phyloP scores from a whole-genome alignment of 345 rosid species.

The Brassica juncea region DNA sequence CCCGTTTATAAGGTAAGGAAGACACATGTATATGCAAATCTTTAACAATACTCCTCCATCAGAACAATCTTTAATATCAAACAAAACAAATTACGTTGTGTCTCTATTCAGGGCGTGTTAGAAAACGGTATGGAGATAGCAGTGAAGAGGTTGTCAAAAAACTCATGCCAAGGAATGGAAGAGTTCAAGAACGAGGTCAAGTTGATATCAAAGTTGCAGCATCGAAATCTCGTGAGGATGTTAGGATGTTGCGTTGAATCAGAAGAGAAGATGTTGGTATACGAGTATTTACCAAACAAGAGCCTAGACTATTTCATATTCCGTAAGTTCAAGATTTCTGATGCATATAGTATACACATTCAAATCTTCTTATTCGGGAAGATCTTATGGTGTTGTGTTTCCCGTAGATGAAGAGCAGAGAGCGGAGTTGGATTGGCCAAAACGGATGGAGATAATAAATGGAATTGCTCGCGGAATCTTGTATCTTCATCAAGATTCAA shows the following conservation, averaged over 20 bases:
- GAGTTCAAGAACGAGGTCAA: constrained; percentile 54
- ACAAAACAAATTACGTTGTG: background rate
- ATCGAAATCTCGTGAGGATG: constrained; percentile 67
- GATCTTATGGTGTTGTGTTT: background rate
- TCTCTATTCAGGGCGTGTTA: constrained; percentile 47
- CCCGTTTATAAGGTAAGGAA: constrained; percentile 64
- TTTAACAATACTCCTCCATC: background rate
- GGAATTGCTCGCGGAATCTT: constrained; percentile 70
- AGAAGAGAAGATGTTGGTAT: constrained; percentile 61
- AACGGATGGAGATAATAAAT: constrained; percentile 49
- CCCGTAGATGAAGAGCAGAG: constrained; percentile 46
- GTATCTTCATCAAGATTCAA: constrained; percentile 82
- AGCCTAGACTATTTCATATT: constrained; percentile 61
- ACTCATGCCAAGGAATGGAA: constrained; percentile 54
- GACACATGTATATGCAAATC: background rate
- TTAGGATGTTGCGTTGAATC: constrained; percentile 61
- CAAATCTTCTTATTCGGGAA: background rate
- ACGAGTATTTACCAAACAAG: constrained; percentile 64
- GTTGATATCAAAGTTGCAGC: constrained; percentile 62
- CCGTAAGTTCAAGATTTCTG: constrained; percentile 36
- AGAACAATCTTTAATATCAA: background rate
- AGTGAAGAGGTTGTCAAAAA: constrained; percentile 51
- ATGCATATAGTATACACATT: background rate
- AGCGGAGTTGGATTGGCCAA: constrained; percentile 52
- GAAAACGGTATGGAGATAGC: constrained; percentile 51